A percentile compares a stretch with the other conserved stretches of the same genome.
Evolutionary conservation across 2,329 filamentous ascomycete genomes (phyloP).

Genomic region (Daldinia sp.): DNA sequence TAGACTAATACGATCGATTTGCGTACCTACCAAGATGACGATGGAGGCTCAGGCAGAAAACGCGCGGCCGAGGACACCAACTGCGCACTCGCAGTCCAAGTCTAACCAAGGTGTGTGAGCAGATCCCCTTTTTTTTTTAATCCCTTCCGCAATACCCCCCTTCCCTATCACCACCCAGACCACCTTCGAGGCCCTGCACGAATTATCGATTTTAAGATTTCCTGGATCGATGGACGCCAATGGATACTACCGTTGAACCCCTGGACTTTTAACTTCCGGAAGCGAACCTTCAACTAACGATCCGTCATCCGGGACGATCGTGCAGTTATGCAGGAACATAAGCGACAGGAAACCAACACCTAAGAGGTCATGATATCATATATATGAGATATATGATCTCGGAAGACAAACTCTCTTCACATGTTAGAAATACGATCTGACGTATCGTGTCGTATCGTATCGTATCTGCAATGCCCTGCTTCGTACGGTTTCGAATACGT

Average conservation of each 20-base stretch:
- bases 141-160: constrained; percentile 2
- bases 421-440: background rate
- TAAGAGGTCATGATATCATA: background rate
- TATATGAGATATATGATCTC: background rate
- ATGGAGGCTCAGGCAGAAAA: constrained; percentile 28
- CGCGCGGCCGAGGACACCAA: constrained; percentile 26
- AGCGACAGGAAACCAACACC: constrained; percentile 4
- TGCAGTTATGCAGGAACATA: constrained; percentile 25
- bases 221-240: constrained; percentile 16
- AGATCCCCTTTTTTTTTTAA: constrained; percentile 7
- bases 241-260: constrained; percentile 35
- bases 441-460: background rate
- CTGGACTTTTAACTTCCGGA: constrained; percentile 17
- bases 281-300: constrained; percentile 13
- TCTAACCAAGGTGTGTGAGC: constrained; percentile 28
- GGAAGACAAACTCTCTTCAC: background rate
- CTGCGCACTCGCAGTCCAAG: constrained; percentile 22
- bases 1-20: constrained; percentile 12
- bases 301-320: constrained; percentile 28
- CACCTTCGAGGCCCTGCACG: constrained; percentile 1
- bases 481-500: background rate
- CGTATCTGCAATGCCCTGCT: background rate
- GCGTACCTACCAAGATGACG: constrained; percentile 26
- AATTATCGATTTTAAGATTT: constrained; percentile 16
- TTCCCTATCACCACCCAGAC: constrained; percentile 16